These are phyloP conservation scores for Herpotrichia juniperi DNA, from an alignment of 2,329 filamentous ascomycete species.

Conservation along the genomic window DNA sequence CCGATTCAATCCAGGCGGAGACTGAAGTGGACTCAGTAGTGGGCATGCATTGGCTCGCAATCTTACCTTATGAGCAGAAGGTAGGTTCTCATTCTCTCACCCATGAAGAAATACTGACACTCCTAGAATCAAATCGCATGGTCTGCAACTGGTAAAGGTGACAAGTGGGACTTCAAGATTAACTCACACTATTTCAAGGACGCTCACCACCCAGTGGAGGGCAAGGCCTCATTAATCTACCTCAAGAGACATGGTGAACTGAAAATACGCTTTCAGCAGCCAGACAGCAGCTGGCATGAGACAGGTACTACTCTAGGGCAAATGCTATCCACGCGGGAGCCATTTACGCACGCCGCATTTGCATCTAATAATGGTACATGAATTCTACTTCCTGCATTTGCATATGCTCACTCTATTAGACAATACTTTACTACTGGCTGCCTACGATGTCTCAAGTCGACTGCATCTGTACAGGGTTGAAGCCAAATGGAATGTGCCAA, in stretches of 20 bases:
- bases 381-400: slow-evolving; percentile 2
- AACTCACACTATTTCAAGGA: slow-evolving; percentile 70
- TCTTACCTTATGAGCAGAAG: slow-evolving; percentile 50
- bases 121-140: slow-evolving; percentile 43
- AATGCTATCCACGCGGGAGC: slow-evolving; percentile 65
- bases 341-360: slow-evolving; percentile 49
- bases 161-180: slow-evolving; percentile 72
- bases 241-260: slow-evolving; percentile 77
- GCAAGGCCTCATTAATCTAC: slow-evolving; percentile 76
- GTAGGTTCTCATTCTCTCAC: slow-evolving; percentile 17
- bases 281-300: slow-evolving; percentile 74
- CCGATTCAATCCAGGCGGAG: slow-evolving; percentile 69
- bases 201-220: slow-evolving; percentile 73
- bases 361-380: slow-evolving; percentile 71
- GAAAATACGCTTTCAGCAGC: slow-evolving; percentile 78
- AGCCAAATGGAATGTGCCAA: slow-evolving; percentile 72
- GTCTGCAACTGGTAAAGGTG: slow-evolving; percentile 47
- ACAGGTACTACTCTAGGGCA: slow-evolving; percentile 75
- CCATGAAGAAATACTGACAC: slow-evolving; percentile 7
- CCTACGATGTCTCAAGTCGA: slow-evolving; percentile 73
- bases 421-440: slow-evolving; percentile 65
- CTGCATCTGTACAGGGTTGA: slow-evolving; percentile 75
- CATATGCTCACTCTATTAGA: slow-evolving; percentile 29
- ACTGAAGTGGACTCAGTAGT: slow-evolving; percentile 80
- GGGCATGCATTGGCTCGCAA: slow-evolving; percentile 80